Evolutionary conservation across 441 rosid genomes (phyloP).

Genomic region (Aleurites moluccanus): DNA sequence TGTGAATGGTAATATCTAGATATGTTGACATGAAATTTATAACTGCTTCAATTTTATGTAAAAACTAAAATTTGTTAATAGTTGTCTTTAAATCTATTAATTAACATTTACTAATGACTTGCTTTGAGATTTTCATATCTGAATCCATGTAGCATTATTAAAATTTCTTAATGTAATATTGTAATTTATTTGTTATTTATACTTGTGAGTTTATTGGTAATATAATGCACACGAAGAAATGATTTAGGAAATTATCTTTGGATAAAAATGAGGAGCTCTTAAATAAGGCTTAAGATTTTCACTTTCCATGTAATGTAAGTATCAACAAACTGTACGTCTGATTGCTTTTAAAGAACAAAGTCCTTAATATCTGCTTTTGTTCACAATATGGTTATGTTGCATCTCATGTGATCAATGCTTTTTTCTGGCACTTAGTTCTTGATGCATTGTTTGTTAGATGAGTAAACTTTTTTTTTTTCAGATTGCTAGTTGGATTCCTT

Average conservation of each 20-base stretch:
- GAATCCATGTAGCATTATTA: not conserved
- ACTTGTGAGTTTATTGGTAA: not conserved
- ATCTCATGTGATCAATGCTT: no score
- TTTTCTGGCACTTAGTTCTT: no score
- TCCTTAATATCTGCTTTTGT: no score
- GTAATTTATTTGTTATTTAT: not conserved
- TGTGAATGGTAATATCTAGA: no score
- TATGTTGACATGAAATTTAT: not conserved
- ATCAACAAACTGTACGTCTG: not conserved
- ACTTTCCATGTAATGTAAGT: not conserved
- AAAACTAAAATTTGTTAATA: not conserved
- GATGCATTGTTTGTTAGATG: no score
- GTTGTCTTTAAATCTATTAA: not conserved
- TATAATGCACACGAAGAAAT: not conserved
- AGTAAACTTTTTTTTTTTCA: no score
- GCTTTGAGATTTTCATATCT: not conserved
- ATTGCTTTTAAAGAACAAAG: not conserved
- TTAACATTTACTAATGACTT: not conserved
- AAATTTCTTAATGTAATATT: not conserved
- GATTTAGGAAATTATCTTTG: not conserved
- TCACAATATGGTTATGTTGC: no score
- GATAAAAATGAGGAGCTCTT: not conserved
- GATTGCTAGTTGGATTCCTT: no score
- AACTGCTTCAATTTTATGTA: not conserved
- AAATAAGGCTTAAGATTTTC: not conserved